A percentile compares a stretch with the other conserved stretches of the same genome.
Evolutionary conservation across 176 grass and related monocot species (phyloP).

Genomic region (Rhynchospora pubera): DNA sequence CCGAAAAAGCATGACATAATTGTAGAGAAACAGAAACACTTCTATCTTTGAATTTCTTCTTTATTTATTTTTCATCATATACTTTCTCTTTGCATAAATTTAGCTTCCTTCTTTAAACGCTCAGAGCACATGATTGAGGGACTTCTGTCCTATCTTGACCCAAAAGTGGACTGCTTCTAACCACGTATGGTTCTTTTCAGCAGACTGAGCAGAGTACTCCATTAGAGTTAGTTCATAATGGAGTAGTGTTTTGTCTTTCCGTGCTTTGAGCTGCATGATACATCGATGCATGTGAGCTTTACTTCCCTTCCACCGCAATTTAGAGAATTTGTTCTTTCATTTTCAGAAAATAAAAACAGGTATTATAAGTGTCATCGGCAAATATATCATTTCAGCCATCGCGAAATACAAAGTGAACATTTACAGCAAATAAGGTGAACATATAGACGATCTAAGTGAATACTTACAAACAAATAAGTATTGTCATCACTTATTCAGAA

Average conservation of each 20-base stretch:
- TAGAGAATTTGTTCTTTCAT: neutral
- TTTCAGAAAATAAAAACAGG: neutral
- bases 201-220: neutral
- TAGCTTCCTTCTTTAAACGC: neutral
- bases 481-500: too few species aligned
- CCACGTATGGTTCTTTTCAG: neutral
- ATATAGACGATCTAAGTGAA: too few species aligned
- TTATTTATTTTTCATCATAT: neutral
- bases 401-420: too few species aligned
- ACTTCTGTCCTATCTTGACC: neutral
- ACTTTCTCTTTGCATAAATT: neutral
- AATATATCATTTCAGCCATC: too few species aligned
- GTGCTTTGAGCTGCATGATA: neutral
- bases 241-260: neutral
- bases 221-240: neutral
- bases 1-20: neutral
- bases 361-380: too few species aligned
- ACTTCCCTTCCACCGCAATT: neutral
- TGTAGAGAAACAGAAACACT: neutral
- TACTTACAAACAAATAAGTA: too few species aligned
- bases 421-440: too few species aligned
- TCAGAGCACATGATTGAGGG: neutral
- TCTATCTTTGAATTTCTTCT: too few species aligned
- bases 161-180: neutral
- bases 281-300: slow-evolving; percentile 7